phyloP scores from a whole-genome alignment of 2,329 filamentous ascomycete species.

The Phyllosticta paracitricarpa region DNA sequence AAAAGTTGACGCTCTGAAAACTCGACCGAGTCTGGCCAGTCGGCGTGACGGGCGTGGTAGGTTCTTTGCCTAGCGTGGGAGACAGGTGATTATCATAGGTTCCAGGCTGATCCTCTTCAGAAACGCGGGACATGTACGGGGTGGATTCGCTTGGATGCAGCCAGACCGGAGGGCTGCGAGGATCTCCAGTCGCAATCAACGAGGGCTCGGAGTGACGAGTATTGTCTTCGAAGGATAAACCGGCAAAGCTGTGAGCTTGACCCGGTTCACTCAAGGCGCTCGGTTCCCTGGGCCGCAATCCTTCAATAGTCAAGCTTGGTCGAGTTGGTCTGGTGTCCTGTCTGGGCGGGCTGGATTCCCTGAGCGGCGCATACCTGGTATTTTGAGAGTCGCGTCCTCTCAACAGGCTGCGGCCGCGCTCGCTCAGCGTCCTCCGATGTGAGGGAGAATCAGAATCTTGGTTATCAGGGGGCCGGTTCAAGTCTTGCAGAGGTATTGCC shows the following conservation, averaged over 20 bases:
- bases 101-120: conserved; percentile 23
- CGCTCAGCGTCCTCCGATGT: conserved; percentile 38
- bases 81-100: conserved; percentile 32
- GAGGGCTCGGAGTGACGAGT: conserved; percentile 15
- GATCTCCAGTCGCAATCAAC: conserved; percentile 34
- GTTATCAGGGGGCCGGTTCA: conserved; percentile 30
- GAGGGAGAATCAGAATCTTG: conserved; percentile 20
- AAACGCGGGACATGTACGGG: conserved; percentile 16
- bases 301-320: conserved; percentile 26
- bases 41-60: conserved; percentile 30
- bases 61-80: conserved; percentile 38
- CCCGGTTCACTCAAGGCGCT: conserved; percentile 26
- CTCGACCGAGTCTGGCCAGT: conserved; percentile 34
- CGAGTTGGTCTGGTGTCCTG: conserved; percentile 19
- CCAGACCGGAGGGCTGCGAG: conserved; percentile 25
- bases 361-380: conserved; percentile 44
- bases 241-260: conserved; percentile 39
- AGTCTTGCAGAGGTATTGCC: conserved; percentile 62
- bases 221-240: conserved; percentile 34
- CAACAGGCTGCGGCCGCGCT: conserved; percentile 39
- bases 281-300: conserved; percentile 24
- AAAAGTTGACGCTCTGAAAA: conserved; percentile 46
- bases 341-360: conserved; percentile 36
- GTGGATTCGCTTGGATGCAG: conserved; percentile 16
- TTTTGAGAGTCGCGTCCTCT: conserved; percentile 30